Percentiles rank a stretch among this genome's conserved stretches.
Evolutionary conservation across 2,329 filamentous ascomycete species (phyloP).

Genomic region (Alternaria postmessia): DNA sequence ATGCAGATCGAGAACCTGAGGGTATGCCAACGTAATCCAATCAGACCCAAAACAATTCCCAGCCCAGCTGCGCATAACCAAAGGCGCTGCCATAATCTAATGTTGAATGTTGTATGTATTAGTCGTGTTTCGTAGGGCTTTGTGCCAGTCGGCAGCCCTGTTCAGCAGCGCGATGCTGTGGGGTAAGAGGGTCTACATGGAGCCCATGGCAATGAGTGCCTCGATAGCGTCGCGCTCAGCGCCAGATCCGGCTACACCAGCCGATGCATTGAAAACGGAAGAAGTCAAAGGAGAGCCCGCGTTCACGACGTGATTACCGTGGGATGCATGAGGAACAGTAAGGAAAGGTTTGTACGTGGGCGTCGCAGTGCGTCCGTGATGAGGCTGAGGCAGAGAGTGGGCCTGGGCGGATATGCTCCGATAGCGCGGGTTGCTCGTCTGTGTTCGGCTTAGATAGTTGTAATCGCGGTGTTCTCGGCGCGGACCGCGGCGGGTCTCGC

Average conservation of each 20-base stretch:
- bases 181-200: slow-evolving; percentile 56
- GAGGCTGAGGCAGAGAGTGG: slow-evolving; percentile 36
- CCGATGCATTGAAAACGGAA: slow-evolving; percentile 37
- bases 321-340: slow-evolving; percentile 44
- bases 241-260: slow-evolving; percentile 38
- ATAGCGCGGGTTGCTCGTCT: slow-evolving; percentile 39
- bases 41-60: slow-evolving; percentile 12
- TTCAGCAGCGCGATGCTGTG: not conserved
- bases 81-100: slow-evolving; percentile 4
- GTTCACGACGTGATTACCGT: slow-evolving; percentile 39
- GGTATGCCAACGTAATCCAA: slow-evolving; percentile 34
- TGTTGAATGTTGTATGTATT: slow-evolving; percentile 13
- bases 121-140: not conserved
- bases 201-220: slow-evolving; percentile 81
- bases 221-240: slow-evolving; percentile 83
- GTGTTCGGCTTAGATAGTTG: slow-evolving; percentile 50
- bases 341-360: slow-evolving; percentile 37
- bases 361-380: slow-evolving; percentile 23
- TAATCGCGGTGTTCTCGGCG: slow-evolving; percentile 48
- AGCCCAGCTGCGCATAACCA: slow-evolving; percentile 7
- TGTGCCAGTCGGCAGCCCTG: not conserved
- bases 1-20: slow-evolving; percentile 24
- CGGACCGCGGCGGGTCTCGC: slow-evolving; percentile 60
- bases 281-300: slow-evolving; percentile 27
- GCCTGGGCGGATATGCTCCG: slow-evolving; percentile 39